Evolutionary conservation across 345 rosid species (phyloP), one percentile per base, ranked within the genome.

Genomic region (Boechera divaricarpa): DNA sequence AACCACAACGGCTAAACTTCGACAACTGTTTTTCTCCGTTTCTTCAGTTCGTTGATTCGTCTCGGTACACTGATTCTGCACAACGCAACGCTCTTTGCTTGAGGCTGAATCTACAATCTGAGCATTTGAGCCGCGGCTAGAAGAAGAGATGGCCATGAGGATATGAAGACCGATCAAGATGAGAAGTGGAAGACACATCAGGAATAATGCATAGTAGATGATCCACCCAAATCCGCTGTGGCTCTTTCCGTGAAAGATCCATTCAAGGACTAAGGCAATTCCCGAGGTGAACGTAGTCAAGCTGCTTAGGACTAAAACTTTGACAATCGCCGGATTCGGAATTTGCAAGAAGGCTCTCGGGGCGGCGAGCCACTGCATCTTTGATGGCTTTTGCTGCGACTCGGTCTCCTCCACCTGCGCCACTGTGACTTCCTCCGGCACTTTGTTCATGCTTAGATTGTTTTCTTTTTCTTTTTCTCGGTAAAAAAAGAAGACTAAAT

Each of bases 211-310:
- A 13, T 69, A 73, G 39, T 69, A 69, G 38, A 67, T 36, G 35
- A 73, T 77, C 85, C 81, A 80, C 15, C 31, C 35, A 35, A 60
- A 77, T 39, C 74, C 81, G 0, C 1, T 38, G 54, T 77, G 72
- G 59, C 45, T 45, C 63, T 47, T 79, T 49, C 85, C 83, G 15
- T 77, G 48, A 47, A 45, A 39, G 13, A 63, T 11, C 83, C 85
- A 83, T 51, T 77, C 70, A 44, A 74, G 4, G 42, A 56, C 48
- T 36, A 77, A 56, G 29, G 69, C 83, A 39, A 53, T 2, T 54
- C 83, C 85, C 29, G 58, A 69, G 39, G 31, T 44, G 41, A 77
- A 66, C 56, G 77, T 78, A 15, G 72, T 57, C 0, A 36, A 29
- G 41, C 63, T 74, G 69, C 85, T 66, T n/a, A 48, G 2, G 12